A percentile compares a stretch with the other conserved stretches of the same genome.
These are phyloP conservation scores for Clavispora vitiphila DNA, from an alignment of 805 yeast species.

Conservation along the genomic window DNA sequence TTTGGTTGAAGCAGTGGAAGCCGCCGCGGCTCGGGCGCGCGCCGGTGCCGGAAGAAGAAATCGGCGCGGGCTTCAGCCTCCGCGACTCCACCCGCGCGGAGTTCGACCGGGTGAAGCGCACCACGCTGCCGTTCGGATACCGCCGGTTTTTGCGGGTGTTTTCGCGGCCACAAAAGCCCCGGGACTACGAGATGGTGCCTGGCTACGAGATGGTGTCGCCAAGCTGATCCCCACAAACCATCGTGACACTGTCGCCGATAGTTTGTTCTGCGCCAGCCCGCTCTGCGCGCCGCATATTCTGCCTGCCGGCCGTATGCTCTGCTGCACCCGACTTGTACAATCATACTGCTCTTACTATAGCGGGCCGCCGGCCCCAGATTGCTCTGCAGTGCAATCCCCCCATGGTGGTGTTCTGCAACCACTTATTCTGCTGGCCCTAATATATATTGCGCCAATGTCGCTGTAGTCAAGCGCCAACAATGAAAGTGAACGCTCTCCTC, in stretches of 20 bases:
- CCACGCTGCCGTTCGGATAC: neutral
- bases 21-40: constrained; percentile 18
- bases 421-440: neutral
- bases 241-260: no score
- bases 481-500: neutral
- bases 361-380: no score
- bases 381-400: no score
- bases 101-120: constrained; percentile 7
- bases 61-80: constrained; percentile 45
- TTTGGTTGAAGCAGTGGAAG: constrained; percentile 65
- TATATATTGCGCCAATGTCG: neutral
- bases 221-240: no score
- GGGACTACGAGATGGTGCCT: constrained; percentile 1
- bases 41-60: constrained; percentile 60
- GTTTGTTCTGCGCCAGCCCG: neutral
- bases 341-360: no score
- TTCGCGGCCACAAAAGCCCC: neutral
- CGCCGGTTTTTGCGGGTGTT: neutral
- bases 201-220: no score
- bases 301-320: no score
- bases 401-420: neutral
- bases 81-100: constrained; percentile 10
- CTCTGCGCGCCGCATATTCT: neutral
- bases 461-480: neutral
- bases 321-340: no score